phyloP scores from a whole-genome alignment of 345 rosid genomes.

The Murraya koenigii region DNA sequence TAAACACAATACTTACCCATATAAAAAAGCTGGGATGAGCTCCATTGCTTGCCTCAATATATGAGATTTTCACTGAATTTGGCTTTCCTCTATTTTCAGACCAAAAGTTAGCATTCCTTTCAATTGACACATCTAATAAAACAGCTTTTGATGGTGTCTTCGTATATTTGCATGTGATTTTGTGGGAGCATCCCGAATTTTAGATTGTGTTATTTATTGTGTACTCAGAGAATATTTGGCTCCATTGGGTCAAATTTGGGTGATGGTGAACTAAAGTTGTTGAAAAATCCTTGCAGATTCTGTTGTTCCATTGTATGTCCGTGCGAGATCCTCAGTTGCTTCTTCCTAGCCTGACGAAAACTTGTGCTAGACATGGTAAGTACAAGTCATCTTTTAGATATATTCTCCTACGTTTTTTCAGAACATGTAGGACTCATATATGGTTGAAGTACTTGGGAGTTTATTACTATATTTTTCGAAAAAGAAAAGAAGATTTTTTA shows the following conservation, averaged over 20 bases:
- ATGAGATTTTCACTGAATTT: not conserved
- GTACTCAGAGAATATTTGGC: not conserved
- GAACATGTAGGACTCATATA: not conserved
- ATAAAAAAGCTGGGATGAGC: not conserved
- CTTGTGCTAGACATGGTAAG: conserved; percentile 56
- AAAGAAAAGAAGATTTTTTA: not conserved
- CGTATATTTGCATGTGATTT: not conserved
- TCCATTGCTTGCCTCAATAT: not conserved
- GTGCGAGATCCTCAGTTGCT: conserved; percentile 83
- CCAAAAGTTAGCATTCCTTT: not conserved
- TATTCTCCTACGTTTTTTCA: not conserved
- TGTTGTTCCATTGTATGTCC: conserved; percentile 91
- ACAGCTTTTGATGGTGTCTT: not conserved
- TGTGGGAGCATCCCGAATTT: not conserved
- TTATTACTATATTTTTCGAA: not conserved
- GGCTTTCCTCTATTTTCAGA: not conserved
- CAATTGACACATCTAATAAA: not conserved
- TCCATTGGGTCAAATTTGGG: not conserved
- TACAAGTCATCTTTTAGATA: conserved; percentile 13
- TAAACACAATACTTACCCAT: not conserved
- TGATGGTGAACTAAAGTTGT: conserved; percentile 15
- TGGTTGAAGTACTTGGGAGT: not conserved
- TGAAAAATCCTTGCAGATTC: conserved; percentile 54
- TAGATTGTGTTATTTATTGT: not conserved
- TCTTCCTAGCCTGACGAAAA: conserved; percentile 57